Percentiles rank a stretch among this genome's conserved stretches.
Evolutionary conservation across 1,139 yeast genomes (phyloP).

Genomic region (Diutina neorugosa): DNA sequence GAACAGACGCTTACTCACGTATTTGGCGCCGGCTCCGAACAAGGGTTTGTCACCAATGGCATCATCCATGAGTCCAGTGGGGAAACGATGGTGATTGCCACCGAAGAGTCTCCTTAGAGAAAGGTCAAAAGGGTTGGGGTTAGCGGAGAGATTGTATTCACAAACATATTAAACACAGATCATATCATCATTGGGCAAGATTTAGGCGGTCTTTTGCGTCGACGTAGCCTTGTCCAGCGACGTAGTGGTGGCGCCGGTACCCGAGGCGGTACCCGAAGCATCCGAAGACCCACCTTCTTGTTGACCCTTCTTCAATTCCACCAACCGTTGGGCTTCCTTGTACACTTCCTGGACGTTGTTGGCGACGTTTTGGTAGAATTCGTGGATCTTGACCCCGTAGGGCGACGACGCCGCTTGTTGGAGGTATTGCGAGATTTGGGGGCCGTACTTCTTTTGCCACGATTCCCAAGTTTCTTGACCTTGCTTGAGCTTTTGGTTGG

Average conservation of each 20-base stretch:
- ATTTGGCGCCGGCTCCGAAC: slow-evolving; percentile 2
- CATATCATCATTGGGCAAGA: too few relatives aligned
- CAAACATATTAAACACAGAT: not conserved
- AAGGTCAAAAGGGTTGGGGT: too few relatives aligned
- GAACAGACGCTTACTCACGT: not conserved
- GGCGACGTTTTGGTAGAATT: slow-evolving; percentile 39
- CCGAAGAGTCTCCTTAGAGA: not conserved
- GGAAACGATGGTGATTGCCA: not conserved
- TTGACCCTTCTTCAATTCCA: slow-evolving; percentile 36
- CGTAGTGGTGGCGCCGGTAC: not conserved
- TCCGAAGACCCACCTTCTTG: not conserved
- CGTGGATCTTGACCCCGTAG: slow-evolving; percentile 40
- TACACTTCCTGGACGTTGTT: slow-evolving; percentile 55
- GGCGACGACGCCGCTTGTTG: slow-evolving; percentile 31
- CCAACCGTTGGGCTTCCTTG: slow-evolving; percentile 60
- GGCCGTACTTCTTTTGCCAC: slow-evolving; percentile 10
- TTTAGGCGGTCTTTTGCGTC: not conserved
- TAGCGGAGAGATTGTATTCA: not conserved
- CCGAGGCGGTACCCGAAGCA: not conserved
- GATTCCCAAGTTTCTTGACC: slow-evolving; percentile 8
- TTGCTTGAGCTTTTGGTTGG: slow-evolving; percentile 7
- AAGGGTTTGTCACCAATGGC: slow-evolving; percentile 1
- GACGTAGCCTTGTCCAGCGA: not conserved
- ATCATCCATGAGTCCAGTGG: not conserved
- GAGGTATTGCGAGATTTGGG: slow-evolving; percentile 32